Percentiles rank a stretch among this genome's conserved stretches.
Conservation (phyloP, 2,329 filamentous ascomycete species). For the Penicillium sp. region DNA sequence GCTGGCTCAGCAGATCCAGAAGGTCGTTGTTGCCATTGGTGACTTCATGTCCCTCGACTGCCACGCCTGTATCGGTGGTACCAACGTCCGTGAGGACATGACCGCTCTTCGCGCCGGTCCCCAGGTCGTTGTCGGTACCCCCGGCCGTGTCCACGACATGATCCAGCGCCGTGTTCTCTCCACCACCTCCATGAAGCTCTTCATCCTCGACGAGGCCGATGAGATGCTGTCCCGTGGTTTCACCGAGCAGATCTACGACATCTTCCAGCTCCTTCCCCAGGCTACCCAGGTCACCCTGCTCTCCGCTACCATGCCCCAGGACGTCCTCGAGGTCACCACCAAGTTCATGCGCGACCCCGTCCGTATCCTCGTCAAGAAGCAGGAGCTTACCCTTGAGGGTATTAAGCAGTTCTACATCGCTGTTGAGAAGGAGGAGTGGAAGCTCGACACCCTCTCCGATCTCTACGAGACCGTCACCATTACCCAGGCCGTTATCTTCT, state of each 20-base stretch:
- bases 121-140: conserved; percentile 95
- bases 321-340: conserved; percentile 98
- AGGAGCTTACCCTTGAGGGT: conserved; percentile 90
- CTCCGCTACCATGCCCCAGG: conserved; percentile 93
- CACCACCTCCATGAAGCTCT: conserved; percentile 76
- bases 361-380: conserved; percentile 33
- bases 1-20: conserved; percentile 97
- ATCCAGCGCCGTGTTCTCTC: conserved; percentile 72
- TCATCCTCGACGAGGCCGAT: conserved; percentile 75
- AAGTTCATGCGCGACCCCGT: conserved; percentile 95
- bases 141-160: conserved; percentile 91
- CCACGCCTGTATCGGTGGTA: conserved; percentile 97
- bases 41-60: conserved; percentile 99
- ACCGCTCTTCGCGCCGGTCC: conserved; percentile 96
- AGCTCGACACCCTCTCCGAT: conserved; percentile 97
- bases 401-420: conserved; percentile 99
- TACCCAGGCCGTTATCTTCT: conserved; percentile 99
- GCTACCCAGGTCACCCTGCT: conserved; percentile 98
- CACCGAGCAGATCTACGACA: conserved; percentile 98
- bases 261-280: conserved; percentile 94
- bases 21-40: conserved; percentile 98
- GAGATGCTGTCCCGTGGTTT: conserved; percentile 81
- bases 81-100: conserved; percentile 97
- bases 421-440: conserved; percentile 99
- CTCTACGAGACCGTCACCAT: conserved; percentile 98